A percentile compares a stretch with the other conserved stretches of the same genome.
Conservation (phyloP, 1,139 yeast genomes). For the Hansenula lynferdii region DNA sequence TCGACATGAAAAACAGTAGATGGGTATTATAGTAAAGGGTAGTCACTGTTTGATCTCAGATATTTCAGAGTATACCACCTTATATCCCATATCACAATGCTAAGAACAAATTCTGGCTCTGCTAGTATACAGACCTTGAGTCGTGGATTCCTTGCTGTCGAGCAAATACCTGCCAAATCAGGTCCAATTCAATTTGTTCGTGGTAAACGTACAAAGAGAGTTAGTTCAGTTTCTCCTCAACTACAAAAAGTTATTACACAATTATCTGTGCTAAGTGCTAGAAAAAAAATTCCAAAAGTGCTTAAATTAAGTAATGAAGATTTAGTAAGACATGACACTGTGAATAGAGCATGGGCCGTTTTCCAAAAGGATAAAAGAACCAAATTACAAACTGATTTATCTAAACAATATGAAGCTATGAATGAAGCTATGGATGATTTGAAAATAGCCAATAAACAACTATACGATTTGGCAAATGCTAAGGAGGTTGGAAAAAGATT, state of each 20-base stretch:
- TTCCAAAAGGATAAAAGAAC: constrained; percentile 46
- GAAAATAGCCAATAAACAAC: constrained; percentile 31
- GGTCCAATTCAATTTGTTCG: constrained; percentile 25
- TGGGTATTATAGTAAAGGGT: background rate
- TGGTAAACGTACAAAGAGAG: constrained; percentile 39
- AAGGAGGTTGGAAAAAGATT: constrained; percentile 39
- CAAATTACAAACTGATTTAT: constrained; percentile 42
- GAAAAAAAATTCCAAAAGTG: constrained; percentile 82
- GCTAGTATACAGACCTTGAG: constrained; percentile 3
- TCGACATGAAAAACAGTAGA: background rate
- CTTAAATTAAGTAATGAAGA: constrained; percentile 78
- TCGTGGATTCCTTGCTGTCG: constrained; percentile 1
- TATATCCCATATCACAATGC: background rate
- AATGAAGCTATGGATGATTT: constrained; percentile 72
- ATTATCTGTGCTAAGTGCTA: constrained; percentile 79
- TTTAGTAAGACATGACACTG: constrained; percentile 76
- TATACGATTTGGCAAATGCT: constrained; percentile 31
- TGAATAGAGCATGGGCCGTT: constrained; percentile 78
- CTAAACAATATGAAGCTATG: constrained; percentile 63
- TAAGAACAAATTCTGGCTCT: background rate
- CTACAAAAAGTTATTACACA: constrained; percentile 69
- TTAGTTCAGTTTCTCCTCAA: constrained; percentile 42
- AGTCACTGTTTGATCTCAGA: background rate
- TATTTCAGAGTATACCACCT: background rate
- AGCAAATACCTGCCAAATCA: background rate